Base-by-base conservation (phyloP, 1,284 basidiomycete species). In the Thelephora terrestris region DNA sequence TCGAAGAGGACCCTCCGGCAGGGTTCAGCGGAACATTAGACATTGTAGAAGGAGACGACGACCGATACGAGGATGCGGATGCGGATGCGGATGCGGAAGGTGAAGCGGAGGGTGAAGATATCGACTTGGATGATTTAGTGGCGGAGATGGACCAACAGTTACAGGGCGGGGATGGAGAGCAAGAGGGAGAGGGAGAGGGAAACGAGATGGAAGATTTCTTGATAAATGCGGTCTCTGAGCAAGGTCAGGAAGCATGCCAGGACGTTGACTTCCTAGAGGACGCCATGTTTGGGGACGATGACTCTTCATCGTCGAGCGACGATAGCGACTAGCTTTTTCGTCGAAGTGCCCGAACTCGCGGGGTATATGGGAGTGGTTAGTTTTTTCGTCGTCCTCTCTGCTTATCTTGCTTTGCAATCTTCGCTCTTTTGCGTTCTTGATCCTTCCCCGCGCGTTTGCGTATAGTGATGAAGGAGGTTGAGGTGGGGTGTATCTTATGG, bases 261-360 rank as follows among this genome's bases (percentile, higher is more conserved):
- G 67, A 74, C 55, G 68, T 75, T 50, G 29, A 32, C 76, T 70
- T 14, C n/a, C 67, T 63, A 48, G 65, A 53, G 42, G 69, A 69
- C 23, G 74, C 79, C 32, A 21, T 46, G 27, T 55, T 53, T 34
- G 66, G 56, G 44, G 70, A 71, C 35, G 77, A 83, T 34, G 80
- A 83, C 46, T 79, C 80, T 48, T 79, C 71, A 49, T 71, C 75
- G 37, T 75, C 74, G 35, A 82, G 79, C 54, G 82, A 83, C 10
- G 80, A 83, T 3, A 83, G 77, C 57, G 82, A 85, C 53, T 79
- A 85, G n/a, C 25, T 42, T 20, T 14, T 12, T 32, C 29, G 9
- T 32, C 14, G 4, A 10, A 3, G 9, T 5, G 29, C 3, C 3
- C 3, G 4, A 10, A 32, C 14, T 32, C 12, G 29, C 9, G 29